Conservation (phyloP, 306 rosid species). For the Sindora glabra region DNA sequence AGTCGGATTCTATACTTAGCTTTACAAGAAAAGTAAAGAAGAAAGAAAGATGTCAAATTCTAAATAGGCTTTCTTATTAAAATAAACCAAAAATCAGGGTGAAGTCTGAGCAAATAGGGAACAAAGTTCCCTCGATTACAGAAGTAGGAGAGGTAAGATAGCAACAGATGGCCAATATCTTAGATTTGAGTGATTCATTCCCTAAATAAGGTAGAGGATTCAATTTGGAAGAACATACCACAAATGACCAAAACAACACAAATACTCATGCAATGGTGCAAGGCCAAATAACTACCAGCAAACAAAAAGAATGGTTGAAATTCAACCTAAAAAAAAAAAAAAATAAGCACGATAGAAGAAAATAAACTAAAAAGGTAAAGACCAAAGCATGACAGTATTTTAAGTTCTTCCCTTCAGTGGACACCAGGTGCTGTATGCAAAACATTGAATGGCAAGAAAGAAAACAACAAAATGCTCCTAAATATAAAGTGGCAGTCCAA, state of each 20-base stretch:
- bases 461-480: not conserved
- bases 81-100: no score
- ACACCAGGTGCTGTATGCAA: not conserved
- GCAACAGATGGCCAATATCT: not conserved
- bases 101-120: no score
- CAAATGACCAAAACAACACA: not conserved
- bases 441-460: not conserved
- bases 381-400: no score
- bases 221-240: not conserved
- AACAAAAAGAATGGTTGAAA: not conserved
- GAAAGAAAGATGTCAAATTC: no score
- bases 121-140: no score
- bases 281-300: not conserved
- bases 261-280: not conserved
- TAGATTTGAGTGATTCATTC: not conserved
- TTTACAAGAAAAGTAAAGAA: not conserved
- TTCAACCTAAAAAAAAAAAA: not conserved
- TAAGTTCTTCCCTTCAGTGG: not conserved
- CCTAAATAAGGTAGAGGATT: not conserved
- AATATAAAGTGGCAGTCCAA: not conserved
- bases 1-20: not conserved
- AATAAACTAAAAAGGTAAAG: no score
- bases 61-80: no score
- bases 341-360: not conserved
- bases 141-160: not conserved